Evolutionary conservation across 106 monocot genomes (phyloP).

Genomic region (Dendrobium chrysotoxum): DNA sequence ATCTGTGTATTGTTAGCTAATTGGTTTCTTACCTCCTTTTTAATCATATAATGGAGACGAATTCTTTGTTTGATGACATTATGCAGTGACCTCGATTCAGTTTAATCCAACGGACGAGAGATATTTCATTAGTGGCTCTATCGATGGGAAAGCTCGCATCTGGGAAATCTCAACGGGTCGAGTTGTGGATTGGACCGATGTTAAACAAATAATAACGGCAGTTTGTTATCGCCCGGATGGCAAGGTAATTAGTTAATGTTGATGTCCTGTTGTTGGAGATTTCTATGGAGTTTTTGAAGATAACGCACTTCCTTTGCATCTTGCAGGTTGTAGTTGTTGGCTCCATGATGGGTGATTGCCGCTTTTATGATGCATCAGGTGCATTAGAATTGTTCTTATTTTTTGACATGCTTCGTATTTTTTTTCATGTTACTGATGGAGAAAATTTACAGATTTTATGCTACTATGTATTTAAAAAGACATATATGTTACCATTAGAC

Average conservation of each 20-base stretch:
- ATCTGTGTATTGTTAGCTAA: not conserved
- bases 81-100: slow-evolving; percentile 68
- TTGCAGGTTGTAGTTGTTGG: slow-evolving; percentile 58
- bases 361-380: slow-evolving; percentile 65
- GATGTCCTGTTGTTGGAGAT: slow-evolving; percentile 1
- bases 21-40: not conserved
- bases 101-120: slow-evolving; percentile 55
- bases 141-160: slow-evolving; percentile 64
- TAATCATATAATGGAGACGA: not conserved
- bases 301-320: slow-evolving; percentile 11
- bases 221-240: slow-evolving; percentile 59
- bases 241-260: slow-evolving; percentile 27
- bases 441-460: not conserved
- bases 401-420: not conserved
- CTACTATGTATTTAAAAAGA: no score
- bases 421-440: not conserved
- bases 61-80: not conserved
- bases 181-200: slow-evolving; percentile 60
- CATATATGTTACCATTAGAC: not conserved
- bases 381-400: not conserved
- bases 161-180: slow-evolving; percentile 36
- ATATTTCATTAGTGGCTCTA: slow-evolving; percentile 64
- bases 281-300: not conserved
- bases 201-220: slow-evolving; percentile 59
- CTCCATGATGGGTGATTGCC: slow-evolving; percentile 48